phyloP scores from a whole-genome alignment of 441 rosid genomes.

The Lepidium campestre region DNA sequence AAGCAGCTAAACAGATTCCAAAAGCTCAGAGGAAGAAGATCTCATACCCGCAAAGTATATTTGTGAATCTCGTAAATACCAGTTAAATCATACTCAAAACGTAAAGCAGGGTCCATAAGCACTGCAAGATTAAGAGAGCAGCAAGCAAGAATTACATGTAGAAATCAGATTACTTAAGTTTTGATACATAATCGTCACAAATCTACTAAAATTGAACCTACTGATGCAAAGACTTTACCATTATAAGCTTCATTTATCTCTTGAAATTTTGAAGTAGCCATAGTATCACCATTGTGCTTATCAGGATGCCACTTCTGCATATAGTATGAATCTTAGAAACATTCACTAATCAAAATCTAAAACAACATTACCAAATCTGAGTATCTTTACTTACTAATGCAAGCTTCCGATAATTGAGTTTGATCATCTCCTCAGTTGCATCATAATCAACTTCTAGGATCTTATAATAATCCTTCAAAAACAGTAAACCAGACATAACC shows the following conservation, averaged over 20 bases:
- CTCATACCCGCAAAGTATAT: constrained; percentile 62
- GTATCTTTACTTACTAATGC: constrained; percentile 50
- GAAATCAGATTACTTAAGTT: background rate
- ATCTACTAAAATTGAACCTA: background rate
- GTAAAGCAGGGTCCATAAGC: constrained; percentile 62
- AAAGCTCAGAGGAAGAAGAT: background rate
- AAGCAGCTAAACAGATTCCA: background rate
- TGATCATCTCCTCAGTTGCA: constrained; percentile 69
- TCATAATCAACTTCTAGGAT: constrained; percentile 73
- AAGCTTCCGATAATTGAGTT: constrained; percentile 59
- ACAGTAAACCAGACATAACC: background rate
- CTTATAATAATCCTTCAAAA: constrained; percentile 65
- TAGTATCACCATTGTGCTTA: constrained; percentile 62
- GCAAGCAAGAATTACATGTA: background rate
- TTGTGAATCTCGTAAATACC: constrained; percentile 73
- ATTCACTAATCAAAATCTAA: background rate
- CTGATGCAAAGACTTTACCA: constrained; percentile 32
- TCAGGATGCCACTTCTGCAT: constrained; percentile 81
- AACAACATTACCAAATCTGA: background rate
- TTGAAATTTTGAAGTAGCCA: constrained; percentile 62
- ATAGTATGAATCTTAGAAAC: constrained; percentile 8
- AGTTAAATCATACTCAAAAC: constrained; percentile 65
- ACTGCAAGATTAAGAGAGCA: constrained; percentile 34
- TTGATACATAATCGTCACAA: background rate
- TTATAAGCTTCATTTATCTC: constrained; percentile 76